These are phyloP conservation scores for Penicillium silybi DNA, from an alignment of 495 filamentous ascomycete species.

Conservation along the genomic window DNA sequence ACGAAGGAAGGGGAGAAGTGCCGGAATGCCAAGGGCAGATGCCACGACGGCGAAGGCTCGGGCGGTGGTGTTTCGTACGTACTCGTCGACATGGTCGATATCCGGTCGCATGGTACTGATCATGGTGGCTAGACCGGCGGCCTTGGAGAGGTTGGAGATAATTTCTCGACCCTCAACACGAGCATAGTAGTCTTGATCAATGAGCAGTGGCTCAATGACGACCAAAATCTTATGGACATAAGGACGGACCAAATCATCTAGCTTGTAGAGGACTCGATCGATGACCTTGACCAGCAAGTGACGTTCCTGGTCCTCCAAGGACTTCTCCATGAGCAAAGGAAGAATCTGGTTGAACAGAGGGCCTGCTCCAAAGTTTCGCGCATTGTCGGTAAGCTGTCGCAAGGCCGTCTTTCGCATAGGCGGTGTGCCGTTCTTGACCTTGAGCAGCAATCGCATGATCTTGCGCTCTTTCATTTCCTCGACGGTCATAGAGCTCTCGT, in stretches of 20 bases:
- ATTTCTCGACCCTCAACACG: conserved; percentile 98
- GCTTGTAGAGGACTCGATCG: conserved; percentile 96
- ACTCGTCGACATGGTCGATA: conserved; percentile 98
- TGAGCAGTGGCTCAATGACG: conserved; percentile 97
- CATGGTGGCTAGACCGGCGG: conserved; percentile 97
- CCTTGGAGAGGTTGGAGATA: conserved; percentile 95
- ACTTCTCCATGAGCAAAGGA: conserved; percentile 97
- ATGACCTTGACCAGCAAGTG: conserved; percentile 99
- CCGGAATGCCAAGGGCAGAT: conserved; percentile 92
- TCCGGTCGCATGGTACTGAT: conserved; percentile 98
- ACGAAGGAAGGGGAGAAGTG: conserved; percentile 88
- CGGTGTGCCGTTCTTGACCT: conserved; percentile 99
- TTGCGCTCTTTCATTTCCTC: conserved; percentile 97
- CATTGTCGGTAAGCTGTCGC: conserved; percentile 96
- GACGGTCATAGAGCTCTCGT: conserved; percentile 86
- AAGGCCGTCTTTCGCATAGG: conserved; percentile 99
- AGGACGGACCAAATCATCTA: conserved; percentile 93
- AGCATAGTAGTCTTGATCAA: conserved; percentile 99
- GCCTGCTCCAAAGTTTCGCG: conserved; percentile 91
- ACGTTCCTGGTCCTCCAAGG: conserved; percentile 95
- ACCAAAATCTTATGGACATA: conserved; percentile 98
- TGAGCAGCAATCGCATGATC: conserved; percentile 94
- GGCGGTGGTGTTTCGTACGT: conserved; percentile 98
- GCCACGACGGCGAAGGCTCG: conserved; percentile 97
- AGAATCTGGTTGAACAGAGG: conserved; percentile 97